Base-by-base conservation (phyloP, 2,329 filamentous ascomycete genomes). In the Colletotrichum falcatum region DNA sequence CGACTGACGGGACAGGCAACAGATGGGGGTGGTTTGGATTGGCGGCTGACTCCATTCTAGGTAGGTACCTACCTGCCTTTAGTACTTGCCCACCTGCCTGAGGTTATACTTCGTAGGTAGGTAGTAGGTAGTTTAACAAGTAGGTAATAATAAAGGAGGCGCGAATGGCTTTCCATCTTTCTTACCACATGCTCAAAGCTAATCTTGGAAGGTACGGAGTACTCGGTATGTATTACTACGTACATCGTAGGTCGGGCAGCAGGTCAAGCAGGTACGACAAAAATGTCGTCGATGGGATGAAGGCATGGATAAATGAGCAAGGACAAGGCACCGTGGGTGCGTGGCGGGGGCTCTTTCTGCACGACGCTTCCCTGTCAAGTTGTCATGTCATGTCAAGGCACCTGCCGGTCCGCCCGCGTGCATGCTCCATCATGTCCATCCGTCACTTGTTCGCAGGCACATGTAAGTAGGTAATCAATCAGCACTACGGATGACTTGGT, bases 361-460 rank as follows among this genome's bases (percentile, higher is more conserved):
- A 54, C 64, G 28, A 55, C 37, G 48, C 48, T 66, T 61, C 42
- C 64, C 63, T 46, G 56, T 30, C 48, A 37, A 18, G 46, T 44
- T 53, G 48, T n/a, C 48, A 35, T n/a, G 55, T 44, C 63, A 44
- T n/a, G 39, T 42, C 39, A 42, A 42, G 56, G 56, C 48, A 66
- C n/a, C 64, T 46, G 23, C 33, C 37, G 64, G 55, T 20, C 35
- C 46, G 42, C 42, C n/a, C 20, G 4, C 23, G 39, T 42, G 39
- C 39, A 2, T 20, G 16, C 16, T 18, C 37, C n/a, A n/a, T n/a
- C n/a, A n/a, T n/a, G n/a, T 16, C 14, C 18, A 16, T 53, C n/a
- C 46, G 51, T 51, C 8, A 23, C 64, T 46, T 66, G 64, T 54
- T 61, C 28, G 54, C 46, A 39, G 35, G 55, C 56, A 46, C 51